Conservation (phyloP, 1,284 basidiomycete genomes). For the Heterobasidion irregulare region DNA sequence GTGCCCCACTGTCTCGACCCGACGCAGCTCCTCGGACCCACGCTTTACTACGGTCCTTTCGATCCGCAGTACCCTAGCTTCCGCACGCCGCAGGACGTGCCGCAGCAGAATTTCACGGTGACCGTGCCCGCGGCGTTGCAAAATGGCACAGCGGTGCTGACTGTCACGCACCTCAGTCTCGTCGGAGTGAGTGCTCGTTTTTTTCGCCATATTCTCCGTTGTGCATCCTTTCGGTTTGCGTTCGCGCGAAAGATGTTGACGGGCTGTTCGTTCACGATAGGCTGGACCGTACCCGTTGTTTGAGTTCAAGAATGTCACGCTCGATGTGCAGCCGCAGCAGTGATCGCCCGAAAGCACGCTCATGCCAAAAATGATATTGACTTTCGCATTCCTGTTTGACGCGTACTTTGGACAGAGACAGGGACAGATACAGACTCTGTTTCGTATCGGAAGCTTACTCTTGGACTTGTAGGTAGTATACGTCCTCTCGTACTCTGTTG, state of each 20-base stretch:
- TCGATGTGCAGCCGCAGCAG: not conserved
- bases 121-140: conserved; percentile 25
- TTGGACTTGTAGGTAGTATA: too few relatives aligned
- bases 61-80: conserved; percentile 23
- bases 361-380: too few relatives aligned
- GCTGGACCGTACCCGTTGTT: conserved; percentile 5
- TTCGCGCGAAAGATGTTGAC: not conserved
- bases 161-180: conserved; percentile 32
- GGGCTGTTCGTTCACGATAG: not conserved
- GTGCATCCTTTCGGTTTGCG: not conserved
- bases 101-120: conserved; percentile 43
- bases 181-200: conserved; percentile 30
- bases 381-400: too few relatives aligned
- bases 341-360: too few relatives aligned
- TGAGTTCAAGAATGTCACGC: conserved; percentile 5
- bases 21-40: conserved; percentile 26
- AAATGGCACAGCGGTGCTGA: conserved; percentile 27
- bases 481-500: too few relatives aligned
- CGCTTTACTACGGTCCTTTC: conserved; percentile 38
- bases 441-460: too few relatives aligned
- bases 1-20: conserved; percentile 21
- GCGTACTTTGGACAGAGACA: too few relatives aligned
- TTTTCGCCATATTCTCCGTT: not conserved
- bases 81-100: conserved; percentile 17
- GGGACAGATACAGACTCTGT: too few relatives aligned